Evolutionary conservation across 805 yeast species (phyloP), one percentile per base, ranked within the genome.

Genomic region (Isabelozyma heimii): DNA sequence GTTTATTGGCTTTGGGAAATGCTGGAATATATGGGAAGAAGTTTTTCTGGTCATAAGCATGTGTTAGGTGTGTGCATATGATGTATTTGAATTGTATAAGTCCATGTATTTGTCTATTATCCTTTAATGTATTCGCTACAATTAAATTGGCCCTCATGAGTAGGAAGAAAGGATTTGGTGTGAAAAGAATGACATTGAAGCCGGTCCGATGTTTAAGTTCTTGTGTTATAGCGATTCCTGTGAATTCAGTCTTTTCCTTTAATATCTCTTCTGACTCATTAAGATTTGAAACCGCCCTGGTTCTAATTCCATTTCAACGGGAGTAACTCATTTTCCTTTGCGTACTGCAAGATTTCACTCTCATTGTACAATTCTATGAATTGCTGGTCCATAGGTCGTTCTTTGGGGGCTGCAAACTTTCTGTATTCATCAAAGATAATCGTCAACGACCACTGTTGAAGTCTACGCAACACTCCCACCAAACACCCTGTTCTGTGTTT

Each of bases 401-500:
- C 94, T 67, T 94, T 94, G 8, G 99, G 99, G 46, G 87, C 87
- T 7, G 98, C 96, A 72, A 91, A 94, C 59, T 92, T 79, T 51
- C 99, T 74, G 69, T 94, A 94, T 63, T 94, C 99, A 60, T 94
- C 98, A 61, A 94, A 91, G 15, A 92, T 94, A 83, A 92, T 88
- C 1, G 97, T 86, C 53, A 91, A 68, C 2, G 96, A 85, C 99
- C 99, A 94, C 51, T 85, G 83, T 62, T 92, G 98, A 46, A 91
- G 69, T 58, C 94, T 76, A 51, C 99, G 72, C 33, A 94, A 76
- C 61, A 97, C 92, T 2, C 99, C 99, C 28, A 94, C 91, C 13
- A 94, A 75, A 66, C 98, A 94, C 0, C 99, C 99, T 0, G 99
- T 94, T 57, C 99, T 77, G 66, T 94, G 99, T 65, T 92, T 94